Conservation (phyloP, 371 early-diverging fungal genomes). For the Circinella minor region DNA sequence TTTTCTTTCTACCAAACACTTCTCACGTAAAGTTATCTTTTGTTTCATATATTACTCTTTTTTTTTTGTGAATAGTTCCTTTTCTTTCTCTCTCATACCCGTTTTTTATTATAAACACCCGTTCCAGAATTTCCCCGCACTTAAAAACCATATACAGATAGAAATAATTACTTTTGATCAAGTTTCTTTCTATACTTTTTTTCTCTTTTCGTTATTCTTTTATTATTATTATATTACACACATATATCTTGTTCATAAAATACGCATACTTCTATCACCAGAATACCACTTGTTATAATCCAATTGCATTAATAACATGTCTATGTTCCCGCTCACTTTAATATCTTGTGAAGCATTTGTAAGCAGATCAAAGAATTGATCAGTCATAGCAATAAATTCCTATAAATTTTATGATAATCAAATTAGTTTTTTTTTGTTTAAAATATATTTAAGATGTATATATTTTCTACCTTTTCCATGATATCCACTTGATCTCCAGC, state of each 20-base stretch:
- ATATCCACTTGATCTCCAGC: constrained; percentile 19
- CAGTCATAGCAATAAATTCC: constrained; percentile 57
- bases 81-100: neutral
- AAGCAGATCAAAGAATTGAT: constrained; percentile 53
- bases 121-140: neutral
- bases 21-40: too few relatives aligned
- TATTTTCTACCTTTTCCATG: constrained; percentile 33
- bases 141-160: too few relatives aligned
- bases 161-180: too few relatives aligned
- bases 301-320: constrained; percentile 66
- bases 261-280: constrained; percentile 10
- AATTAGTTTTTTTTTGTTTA: neutral
- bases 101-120: neutral
- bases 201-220: neutral
- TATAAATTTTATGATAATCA: constrained; percentile 19
- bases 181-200: neutral
- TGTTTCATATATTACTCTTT: too few relatives aligned
- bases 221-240: neutral
- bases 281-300: constrained; percentile 68
- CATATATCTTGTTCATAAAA: neutral
- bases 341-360: constrained; percentile 43
- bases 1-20: too few relatives aligned
- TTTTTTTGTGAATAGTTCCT: constrained; percentile 4
- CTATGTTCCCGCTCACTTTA: constrained; percentile 54
- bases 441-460: neutral